Base-by-base conservation (phyloP, 257 asterid genomes). In the Solanum chilense region DNA sequence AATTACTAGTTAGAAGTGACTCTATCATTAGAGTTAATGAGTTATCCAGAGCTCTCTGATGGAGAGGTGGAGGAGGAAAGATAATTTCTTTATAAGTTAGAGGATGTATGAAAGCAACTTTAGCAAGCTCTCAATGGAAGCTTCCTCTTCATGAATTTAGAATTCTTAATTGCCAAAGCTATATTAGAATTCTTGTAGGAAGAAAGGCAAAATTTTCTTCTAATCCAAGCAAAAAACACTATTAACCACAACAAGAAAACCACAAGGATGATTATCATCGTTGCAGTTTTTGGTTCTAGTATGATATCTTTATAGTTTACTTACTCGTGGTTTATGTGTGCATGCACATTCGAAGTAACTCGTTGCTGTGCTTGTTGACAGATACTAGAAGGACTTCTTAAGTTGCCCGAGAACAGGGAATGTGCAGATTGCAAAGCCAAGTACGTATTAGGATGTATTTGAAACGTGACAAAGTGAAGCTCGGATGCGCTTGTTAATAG, bases 361-460 rank as follows among this genome's bases (percentile, higher is more conserved):
- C 68, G 52, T 37, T 71, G 39, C 74, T 89, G 64, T 88, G 81
- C 87, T 84, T 87, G 71, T 86, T 86, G 89, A 89, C 97, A 97
- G 99, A 88, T 95, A 87, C 88, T 97, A 92, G 99, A 97, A 91
- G 99, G 98, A 76, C 97, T 97, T 89, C 99, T 97, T 90, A 95
- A 93, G 92, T 91, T 97, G 93, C 99, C 99, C 3, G 99, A 95
- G 92, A 97, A 97, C 92, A 94, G 99, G 94, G 99, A 97, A 88
- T 97, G 99, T 87, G 99, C 99, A 64, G 99, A 97, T 93, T 97
- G 99, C 92, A 97, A 94, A 92, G 85, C 97, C 95, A 97, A 97
- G 99, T 97, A 95, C 68, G 96, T 93, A 74, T 21, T 11, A 87
- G 49, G 71, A 64, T 80, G 82, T 39, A 85, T 87, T 52, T 44